Evolutionary conservation across 345 rosid species (phyloP), one percentile per base, ranked within the genome.

Genomic region (Noccaea caerulescens): DNA sequence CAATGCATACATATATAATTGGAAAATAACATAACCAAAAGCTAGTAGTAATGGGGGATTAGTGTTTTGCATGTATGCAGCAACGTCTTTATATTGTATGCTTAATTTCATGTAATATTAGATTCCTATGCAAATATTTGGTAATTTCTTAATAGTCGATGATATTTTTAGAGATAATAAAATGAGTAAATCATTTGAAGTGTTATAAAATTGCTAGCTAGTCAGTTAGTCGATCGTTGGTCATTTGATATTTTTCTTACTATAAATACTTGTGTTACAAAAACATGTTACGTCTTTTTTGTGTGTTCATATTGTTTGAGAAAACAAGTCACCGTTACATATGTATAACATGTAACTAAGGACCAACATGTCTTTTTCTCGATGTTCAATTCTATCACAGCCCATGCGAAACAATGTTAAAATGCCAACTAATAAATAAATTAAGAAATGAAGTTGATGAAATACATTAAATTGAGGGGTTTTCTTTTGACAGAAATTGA

Each of bases 51-150:
- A 66, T 74, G 78, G 68, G 39, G 33, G 32, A 34, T 67, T 67
- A 59, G 72, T 74, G 78, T 74, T 67, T 58, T 59, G 78, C 72
- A 66, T 33, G 72, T 59, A 59, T 33, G 56, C 47, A n/a, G 1
- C 72, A 66, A 59, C 56, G 62, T 52, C 57, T 37, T 23, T 16
- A 30, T 37, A 49, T 50, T 50, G 51, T 70, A 39, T 50, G 50
- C 34, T 27, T 59, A 38, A 1, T 69, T 70, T 47, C 27, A 49
- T 27, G 32, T 25, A 30, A 10, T 67, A 25, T 4, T 11, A 32
- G 43, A 54, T 68, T 55, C 10, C 7, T 23, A 25, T 9, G 27
- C 55, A 44, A 33, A 0, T 8, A 52, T 20, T 55, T 68, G 9
- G 33, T 32, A 42, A 30, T 55, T 43, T 43, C 7, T 0, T 42